Evolutionary conservation across 1,139 yeast genomes (phyloP).

Genomic region (Sugiyamaella xylanicola): DNA sequence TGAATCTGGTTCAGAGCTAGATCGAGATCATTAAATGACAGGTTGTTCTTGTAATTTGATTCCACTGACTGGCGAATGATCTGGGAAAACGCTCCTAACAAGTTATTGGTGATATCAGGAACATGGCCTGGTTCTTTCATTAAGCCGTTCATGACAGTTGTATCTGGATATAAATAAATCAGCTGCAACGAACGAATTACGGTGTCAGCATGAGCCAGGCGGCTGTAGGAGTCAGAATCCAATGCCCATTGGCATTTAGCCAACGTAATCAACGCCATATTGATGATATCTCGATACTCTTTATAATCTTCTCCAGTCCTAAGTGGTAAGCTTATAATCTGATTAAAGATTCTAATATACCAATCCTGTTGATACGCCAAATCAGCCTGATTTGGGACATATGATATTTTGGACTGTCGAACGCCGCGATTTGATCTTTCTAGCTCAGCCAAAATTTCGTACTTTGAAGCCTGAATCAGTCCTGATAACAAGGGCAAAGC

Average conservation of each 20-base stretch:
- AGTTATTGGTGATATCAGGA: slow-evolving; percentile 14
- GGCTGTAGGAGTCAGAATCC: slow-evolving; percentile 5
- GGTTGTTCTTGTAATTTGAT: slow-evolving; percentile 15
- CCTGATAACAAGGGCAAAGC: slow-evolving; percentile 61
- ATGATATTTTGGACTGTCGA: slow-evolving; percentile 1
- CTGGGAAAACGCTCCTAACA: slow-evolving; percentile 31
- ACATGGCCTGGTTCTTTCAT: neutral
- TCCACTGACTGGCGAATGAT: slow-evolving; percentile 27
- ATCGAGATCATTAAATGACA: slow-evolving; percentile 19
- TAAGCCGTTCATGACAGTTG: slow-evolving; percentile 1
- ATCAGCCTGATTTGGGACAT: slow-evolving; percentile 13
- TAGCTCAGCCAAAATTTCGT: slow-evolving; percentile 41
- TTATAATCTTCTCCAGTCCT: neutral
- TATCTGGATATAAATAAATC: slow-evolving; percentile 9
- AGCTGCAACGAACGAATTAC: slow-evolving; percentile 3
- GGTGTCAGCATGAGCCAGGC: neutral
- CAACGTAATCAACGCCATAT: slow-evolving; percentile 19
- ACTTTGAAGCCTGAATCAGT: slow-evolving; percentile 33
- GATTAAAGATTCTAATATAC: slow-evolving; percentile 25
- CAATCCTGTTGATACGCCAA: slow-evolving; percentile 23
- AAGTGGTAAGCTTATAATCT: slow-evolving; percentile 15
- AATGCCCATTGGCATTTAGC: slow-evolving; percentile 20
- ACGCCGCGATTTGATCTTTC: slow-evolving; percentile 40
- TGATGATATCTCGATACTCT: slow-evolving; percentile 8
- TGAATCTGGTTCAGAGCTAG: slow-evolving; percentile 18